These are phyloP conservation scores for Penicillium sp. DNA, from an alignment of 2,329 filamentous ascomycete species.

Conservation along the genomic window DNA sequence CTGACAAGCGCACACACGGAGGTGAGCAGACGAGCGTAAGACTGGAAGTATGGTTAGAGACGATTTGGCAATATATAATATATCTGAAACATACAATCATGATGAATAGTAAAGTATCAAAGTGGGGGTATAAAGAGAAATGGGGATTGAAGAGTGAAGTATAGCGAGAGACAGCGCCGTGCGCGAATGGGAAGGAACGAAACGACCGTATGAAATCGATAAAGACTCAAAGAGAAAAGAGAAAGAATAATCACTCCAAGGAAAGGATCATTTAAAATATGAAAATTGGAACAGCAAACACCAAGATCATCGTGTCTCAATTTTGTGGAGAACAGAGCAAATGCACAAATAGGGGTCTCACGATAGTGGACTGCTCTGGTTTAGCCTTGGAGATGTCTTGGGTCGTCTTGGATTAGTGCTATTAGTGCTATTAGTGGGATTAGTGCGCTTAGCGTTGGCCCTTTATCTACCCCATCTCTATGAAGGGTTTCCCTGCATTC, in stretches of 20 bases:
- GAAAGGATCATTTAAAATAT: background rate
- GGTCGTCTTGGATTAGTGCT: background rate
- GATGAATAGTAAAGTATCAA: conserved; percentile 8
- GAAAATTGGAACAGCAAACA: background rate
- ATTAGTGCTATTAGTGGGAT: background rate
- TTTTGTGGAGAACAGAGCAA: background rate
- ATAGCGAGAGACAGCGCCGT: conserved; percentile 27
- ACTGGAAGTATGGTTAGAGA: conserved; percentile 14
- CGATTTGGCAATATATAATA: background rate
- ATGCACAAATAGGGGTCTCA: background rate
- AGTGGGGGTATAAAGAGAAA: conserved; percentile 1
- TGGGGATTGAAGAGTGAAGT: background rate
- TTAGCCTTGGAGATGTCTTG: background rate
- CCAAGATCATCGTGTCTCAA: background rate
- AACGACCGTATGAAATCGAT: background rate
- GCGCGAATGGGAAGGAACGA: conserved; percentile 18
- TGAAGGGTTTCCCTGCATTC: background rate
- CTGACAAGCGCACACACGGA: conserved; percentile 46
- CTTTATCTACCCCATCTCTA: background rate
- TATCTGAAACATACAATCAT: conserved; percentile 24
- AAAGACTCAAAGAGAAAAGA: background rate
- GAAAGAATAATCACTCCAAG: background rate
- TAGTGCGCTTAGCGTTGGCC: background rate
- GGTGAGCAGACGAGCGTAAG: conserved; percentile 39
- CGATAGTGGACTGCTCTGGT: background rate